Conservation (phyloP, 495 filamentous ascomycete species). For the Daldinia bambusicola region DNA sequence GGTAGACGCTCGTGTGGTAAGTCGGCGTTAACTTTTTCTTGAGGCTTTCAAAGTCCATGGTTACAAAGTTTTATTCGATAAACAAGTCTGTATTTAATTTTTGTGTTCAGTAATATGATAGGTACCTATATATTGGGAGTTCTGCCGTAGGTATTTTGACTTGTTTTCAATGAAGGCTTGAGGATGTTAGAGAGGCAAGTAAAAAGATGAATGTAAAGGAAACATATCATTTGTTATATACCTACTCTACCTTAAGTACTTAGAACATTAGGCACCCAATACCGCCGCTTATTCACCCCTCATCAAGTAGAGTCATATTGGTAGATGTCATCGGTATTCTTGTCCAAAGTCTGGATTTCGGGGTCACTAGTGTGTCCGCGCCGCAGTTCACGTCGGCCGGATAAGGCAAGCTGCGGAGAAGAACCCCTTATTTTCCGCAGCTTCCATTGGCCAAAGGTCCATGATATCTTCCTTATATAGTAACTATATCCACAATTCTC, state of each 20-base stretch:
- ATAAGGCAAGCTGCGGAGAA: background rate
- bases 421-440: constrained; percentile 18
- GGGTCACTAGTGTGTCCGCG: background rate
- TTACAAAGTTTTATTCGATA: background rate
- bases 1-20: constrained; percentile 51
- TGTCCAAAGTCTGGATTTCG: background rate
- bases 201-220: background rate
- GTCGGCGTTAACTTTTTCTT: constrained; percentile 30
- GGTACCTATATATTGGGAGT: background rate
- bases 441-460: constrained; percentile 23
- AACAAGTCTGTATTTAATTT: background rate
- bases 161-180: background rate
- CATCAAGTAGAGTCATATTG: background rate
- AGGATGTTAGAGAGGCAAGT: background rate
- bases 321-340: background rate
- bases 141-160: background rate
- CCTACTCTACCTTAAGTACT: no score
- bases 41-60: background rate
- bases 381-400: background rate
- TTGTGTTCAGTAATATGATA: background rate
- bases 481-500: constrained; percentile 30
- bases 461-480: background rate
- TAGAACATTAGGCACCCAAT: background rate
- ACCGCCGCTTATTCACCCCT: background rate
- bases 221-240: background rate